These are phyloP conservation scores for Fraxinus paxiana DNA, from an alignment of 305 asterid species.

Conservation along the genomic window DNA sequence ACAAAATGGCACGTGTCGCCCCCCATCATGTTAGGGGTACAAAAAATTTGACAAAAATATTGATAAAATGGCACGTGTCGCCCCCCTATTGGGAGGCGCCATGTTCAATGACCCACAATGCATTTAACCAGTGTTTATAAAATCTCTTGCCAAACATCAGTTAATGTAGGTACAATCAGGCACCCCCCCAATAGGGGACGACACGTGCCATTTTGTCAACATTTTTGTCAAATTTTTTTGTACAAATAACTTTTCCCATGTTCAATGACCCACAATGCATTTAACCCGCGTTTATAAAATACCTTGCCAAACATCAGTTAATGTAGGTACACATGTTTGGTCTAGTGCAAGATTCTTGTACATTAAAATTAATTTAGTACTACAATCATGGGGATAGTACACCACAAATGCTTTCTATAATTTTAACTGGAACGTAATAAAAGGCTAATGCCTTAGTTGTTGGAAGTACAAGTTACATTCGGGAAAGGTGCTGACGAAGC, in stretches of 20 bases:
- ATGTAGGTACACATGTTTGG: not conserved
- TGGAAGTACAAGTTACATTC: conserved; percentile 31
- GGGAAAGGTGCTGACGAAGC: conserved; percentile 33
- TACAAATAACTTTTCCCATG: not conserved
- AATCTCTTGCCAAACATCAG: too few species aligned
- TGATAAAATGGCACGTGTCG: too few species aligned
- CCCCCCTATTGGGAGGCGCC: too few species aligned
- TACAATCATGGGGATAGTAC: not conserved
- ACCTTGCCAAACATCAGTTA: not conserved
- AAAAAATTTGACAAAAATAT: too few species aligned
- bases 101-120: too few species aligned
- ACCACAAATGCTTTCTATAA: not conserved
- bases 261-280: not conserved
- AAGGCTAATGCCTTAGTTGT: conserved; percentile 17
- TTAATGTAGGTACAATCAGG: too few species aligned
- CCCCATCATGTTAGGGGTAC: too few species aligned
- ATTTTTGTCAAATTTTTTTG: too few species aligned
- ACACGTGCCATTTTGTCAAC: too few species aligned
- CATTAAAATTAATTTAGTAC: not conserved
- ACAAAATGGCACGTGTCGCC: too few species aligned
- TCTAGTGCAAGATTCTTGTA: not conserved
- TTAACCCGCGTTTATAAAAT: not conserved
- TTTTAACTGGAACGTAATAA: not conserved
- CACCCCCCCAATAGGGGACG: too few species aligned
- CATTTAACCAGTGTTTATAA: too few species aligned